phyloP scores from a whole-genome alignment of 2,329 filamentous ascomycete species.

The Colletotrichum endophyticum region DNA sequence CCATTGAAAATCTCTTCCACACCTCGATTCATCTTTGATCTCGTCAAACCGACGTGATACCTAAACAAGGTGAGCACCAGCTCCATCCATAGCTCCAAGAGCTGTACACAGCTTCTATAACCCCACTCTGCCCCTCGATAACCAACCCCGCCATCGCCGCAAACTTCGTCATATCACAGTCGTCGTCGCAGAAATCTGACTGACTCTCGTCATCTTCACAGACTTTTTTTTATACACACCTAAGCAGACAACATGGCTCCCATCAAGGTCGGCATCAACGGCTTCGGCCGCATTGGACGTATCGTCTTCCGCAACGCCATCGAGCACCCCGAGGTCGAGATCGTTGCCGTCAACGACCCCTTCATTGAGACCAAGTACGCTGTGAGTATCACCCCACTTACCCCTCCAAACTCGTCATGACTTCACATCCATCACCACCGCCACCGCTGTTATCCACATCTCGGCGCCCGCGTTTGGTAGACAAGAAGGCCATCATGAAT shows the following conservation, averaged over 20 bases:
- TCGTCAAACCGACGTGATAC: constrained; percentile 16
- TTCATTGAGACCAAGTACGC: constrained; percentile 99
- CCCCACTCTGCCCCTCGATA: not conserved
- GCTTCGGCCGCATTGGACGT: constrained; percentile 98
- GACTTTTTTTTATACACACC: constrained; percentile 25
- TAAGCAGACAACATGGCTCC: constrained; percentile 38
- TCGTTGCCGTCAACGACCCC: constrained; percentile 98
- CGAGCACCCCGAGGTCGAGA: constrained; percentile 86
- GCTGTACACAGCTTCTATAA: not conserved
- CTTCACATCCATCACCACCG: not conserved
- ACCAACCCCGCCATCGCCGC: not conserved
- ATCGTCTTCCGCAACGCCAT: constrained; percentile 99
- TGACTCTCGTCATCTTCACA: not conserved
- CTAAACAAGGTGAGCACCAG: not conserved
- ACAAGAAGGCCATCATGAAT: not conserved
- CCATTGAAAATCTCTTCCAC: constrained; percentile 9
- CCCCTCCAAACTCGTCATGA: not conserved
- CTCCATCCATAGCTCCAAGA: not conserved
- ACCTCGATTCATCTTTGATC: not conserved
- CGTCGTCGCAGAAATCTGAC: not conserved
- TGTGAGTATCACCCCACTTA: constrained; percentile 65
- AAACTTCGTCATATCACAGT: not conserved
- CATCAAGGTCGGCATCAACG: constrained; percentile 95
- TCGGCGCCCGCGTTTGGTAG: not conserved
- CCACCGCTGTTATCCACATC: not conserved